These are phyloP conservation scores for Warburgia ugandensis DNA, from an alignment of 164 flowering plant species.

Conservation along the genomic window DNA sequence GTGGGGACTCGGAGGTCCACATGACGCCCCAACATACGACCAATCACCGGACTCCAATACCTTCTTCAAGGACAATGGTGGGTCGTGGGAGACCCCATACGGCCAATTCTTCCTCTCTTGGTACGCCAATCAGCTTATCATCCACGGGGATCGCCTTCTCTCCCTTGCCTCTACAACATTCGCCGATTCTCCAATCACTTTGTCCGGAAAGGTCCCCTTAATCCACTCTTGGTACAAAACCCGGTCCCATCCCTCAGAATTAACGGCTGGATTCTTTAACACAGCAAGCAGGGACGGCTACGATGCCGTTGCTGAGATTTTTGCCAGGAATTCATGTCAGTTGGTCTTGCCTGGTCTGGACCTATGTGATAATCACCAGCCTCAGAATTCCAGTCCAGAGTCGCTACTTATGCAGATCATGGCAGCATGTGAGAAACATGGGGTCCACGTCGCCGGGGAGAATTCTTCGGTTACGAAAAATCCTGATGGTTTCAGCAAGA, in stretches of 20 bases:
- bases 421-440: constrained; percentile 40
- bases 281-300: constrained; percentile 62
- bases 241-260: constrained; percentile 68
- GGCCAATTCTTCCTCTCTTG: constrained; percentile 92
- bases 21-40: constrained; percentile 65
- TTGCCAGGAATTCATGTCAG: constrained; percentile 53
- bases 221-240: constrained; percentile 54
- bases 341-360: constrained; percentile 81
- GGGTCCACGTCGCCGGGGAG: constrained; percentile 56
- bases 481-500: constrained; percentile 34
- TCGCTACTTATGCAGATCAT: constrained; percentile 44
- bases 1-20: constrained; percentile 92
- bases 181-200: constrained; percentile 18
- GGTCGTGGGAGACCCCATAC: constrained; percentile 87
- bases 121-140: constrained; percentile 66
- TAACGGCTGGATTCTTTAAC: constrained; percentile 79
- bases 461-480: constrained; percentile 32
- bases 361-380: constrained; percentile 48
- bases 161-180: constrained; percentile 54
- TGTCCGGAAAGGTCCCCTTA: constrained; percentile 67
- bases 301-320: constrained; percentile 48
- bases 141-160: constrained; percentile 67
- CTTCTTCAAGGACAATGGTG: constrained; percentile 66
- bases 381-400: constrained; percentile 53
- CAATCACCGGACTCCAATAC: constrained; percentile 35